These are phyloP conservation scores for Carex sylvatica DNA, from an alignment of 202 grass and related monocot species.

Conservation along the genomic window DNA sequence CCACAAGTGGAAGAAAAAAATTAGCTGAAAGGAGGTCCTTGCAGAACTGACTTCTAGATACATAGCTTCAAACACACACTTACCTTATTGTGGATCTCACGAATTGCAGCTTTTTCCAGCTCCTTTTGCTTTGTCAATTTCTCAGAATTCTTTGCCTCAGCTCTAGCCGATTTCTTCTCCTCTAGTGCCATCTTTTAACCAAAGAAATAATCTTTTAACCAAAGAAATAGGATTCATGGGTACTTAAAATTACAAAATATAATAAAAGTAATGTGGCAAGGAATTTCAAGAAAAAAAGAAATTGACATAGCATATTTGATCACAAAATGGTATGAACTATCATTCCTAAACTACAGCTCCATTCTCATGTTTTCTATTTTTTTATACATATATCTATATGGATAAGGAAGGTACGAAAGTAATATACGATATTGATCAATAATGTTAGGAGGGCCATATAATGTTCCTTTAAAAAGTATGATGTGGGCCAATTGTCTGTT, in stretches of 20 bases:
- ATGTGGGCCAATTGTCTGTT: neutral
- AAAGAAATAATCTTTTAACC: slow-evolving; percentile 30
- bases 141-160: slow-evolving; percentile 55
- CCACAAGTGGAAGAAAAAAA: neutral
- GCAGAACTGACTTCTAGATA: slow-evolving; percentile 7
- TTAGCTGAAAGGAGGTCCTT: neutral
- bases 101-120: slow-evolving; percentile 53
- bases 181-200: slow-evolving; percentile 58
- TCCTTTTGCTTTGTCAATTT: slow-evolving; percentile 54
- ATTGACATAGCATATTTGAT: neutral
- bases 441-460: neutral
- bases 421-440: neutral
- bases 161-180: slow-evolving; percentile 57
- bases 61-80: slow-evolving; percentile 7
- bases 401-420: neutral
- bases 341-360: too few relatives aligned
- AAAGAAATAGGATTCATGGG: too few relatives aligned
- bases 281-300: neutral
- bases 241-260: neutral
- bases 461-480: neutral
- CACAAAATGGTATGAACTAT: neutral
- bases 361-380: too few relatives aligned
- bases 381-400: neutral
- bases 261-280: neutral
- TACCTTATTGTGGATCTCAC: slow-evolving; percentile 79